These are phyloP conservation scores for Gossypium arboreum DNA, from an alignment of 345 rosid species.

Conservation along the genomic window DNA sequence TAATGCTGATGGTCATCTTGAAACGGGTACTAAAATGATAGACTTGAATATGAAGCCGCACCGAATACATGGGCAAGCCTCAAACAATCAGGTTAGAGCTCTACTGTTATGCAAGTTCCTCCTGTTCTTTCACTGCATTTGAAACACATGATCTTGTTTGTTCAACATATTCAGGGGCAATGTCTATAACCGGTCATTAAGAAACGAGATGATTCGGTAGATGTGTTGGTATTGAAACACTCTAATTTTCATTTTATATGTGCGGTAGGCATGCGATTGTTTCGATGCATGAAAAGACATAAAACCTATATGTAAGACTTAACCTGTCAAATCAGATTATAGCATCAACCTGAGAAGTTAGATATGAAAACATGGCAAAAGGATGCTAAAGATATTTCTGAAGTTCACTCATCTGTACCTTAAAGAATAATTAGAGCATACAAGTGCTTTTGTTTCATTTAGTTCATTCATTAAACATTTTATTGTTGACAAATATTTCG, in stretches of 20 bases:
- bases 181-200: not conserved
- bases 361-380: not conserved
- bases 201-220: not conserved
- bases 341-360: not conserved
- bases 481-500: not conserved
- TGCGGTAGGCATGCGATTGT: not conserved
- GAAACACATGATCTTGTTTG: not conserved
- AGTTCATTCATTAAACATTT: not conserved
- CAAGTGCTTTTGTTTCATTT: too few species aligned
- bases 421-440: not conserved
- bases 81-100: constrained; percentile 52
- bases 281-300: not conserved
- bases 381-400: not conserved
- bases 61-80: constrained; percentile 46
- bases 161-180: not conserved
- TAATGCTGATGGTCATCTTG: constrained; percentile 34
- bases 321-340: not conserved
- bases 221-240: not conserved
- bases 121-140: not conserved
- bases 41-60: constrained; percentile 77
- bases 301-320: not conserved
- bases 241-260: not conserved
- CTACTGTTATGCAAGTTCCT: not conserved
- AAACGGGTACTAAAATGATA: constrained; percentile 43
- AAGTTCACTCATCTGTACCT: not conserved